A percentile compares a stretch with the other conserved stretches of the same genome.
Conservation (phyloP, 352 stramenopile genomes). For the Achlya hypogyna region DNA sequence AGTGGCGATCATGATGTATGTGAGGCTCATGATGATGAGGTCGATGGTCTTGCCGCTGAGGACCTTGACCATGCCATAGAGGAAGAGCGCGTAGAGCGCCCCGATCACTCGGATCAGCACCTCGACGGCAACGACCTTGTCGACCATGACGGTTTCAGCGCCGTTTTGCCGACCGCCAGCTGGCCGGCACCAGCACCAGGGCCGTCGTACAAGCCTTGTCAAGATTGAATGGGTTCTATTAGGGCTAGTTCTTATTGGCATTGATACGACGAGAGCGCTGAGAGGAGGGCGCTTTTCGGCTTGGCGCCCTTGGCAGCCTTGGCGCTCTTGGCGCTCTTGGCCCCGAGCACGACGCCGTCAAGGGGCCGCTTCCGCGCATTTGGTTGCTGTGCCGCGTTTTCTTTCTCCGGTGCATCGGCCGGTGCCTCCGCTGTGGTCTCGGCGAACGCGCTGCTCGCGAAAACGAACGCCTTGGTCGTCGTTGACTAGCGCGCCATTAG, state of each 20-base stretch:
- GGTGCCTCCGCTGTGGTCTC: conserved; percentile 18
- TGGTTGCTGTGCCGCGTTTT: conserved; percentile 25
- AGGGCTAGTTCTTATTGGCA: conserved; percentile 20
- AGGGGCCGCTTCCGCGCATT: neutral
- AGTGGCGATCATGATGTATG: conserved; percentile 76
- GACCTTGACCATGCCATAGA: conserved; percentile 4
- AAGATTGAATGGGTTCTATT: neutral
- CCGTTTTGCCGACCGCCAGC: too few relatives aligned
- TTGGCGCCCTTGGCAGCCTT: conserved; percentile 31
- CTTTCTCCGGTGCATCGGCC: conserved; percentile 31
- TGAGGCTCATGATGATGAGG: conserved; percentile 59
- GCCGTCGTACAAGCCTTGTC: neutral
- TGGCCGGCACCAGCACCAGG: too few relatives aligned
- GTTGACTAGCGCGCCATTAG: neutral
- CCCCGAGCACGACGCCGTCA: conserved; percentile 27
- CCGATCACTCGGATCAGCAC: conserved; percentile 6
- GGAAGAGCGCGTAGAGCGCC: neutral
- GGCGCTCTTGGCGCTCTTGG: conserved; percentile 13
- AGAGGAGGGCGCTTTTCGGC: conserved; percentile 47
- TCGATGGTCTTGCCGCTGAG: neutral
- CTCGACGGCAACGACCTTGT: neutral
- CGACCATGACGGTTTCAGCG: neutral
- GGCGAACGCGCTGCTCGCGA: conserved; percentile 37
- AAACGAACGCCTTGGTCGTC: conserved; percentile 66
- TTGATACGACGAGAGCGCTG: conserved; percentile 59